Percentiles rank a stretch among this genome's conserved stretches.
These are phyloP conservation scores for Ceratonia siliqua DNA, from an alignment of 306 rosid species.

Conservation along the genomic window DNA sequence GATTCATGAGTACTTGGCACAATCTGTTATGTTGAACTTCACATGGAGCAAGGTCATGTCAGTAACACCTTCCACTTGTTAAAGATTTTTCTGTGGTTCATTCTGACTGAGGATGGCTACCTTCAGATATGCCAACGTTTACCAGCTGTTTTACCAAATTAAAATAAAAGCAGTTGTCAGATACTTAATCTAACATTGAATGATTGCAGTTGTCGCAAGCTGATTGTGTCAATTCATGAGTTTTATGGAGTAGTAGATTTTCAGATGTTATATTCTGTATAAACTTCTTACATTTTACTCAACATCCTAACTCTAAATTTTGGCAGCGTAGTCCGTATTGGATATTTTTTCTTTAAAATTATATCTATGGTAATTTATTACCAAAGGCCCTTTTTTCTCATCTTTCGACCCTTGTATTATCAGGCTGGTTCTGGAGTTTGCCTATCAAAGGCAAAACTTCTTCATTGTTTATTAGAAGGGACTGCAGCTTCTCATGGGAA, in stretches of 20 bases:
- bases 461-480: conserved; percentile 67
- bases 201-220: background rate
- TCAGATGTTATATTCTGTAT: background rate
- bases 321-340: conserved; percentile 10
- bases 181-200: background rate
- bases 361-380: background rate
- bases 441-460: conserved; percentile 62
- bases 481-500: conserved; percentile 61
- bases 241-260: background rate
- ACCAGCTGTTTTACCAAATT: background rate
- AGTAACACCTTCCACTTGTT: background rate
- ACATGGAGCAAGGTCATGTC: background rate
- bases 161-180: background rate
- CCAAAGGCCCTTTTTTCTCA: conserved; percentile 2
- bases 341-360: background rate
- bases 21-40: background rate
- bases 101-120: conserved; percentile 6
- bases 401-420: conserved; percentile 23
- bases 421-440: conserved; percentile 67
- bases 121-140: background rate
- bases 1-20: background rate
- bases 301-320: too few species aligned
- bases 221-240: background rate
- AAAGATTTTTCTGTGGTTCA: background rate
- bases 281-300: background rate